Percentiles rank a stretch among this genome's conserved stretches.
Conservation (phyloP, 202 grass and related monocot species). For the Digitaria exilis region DNA sequence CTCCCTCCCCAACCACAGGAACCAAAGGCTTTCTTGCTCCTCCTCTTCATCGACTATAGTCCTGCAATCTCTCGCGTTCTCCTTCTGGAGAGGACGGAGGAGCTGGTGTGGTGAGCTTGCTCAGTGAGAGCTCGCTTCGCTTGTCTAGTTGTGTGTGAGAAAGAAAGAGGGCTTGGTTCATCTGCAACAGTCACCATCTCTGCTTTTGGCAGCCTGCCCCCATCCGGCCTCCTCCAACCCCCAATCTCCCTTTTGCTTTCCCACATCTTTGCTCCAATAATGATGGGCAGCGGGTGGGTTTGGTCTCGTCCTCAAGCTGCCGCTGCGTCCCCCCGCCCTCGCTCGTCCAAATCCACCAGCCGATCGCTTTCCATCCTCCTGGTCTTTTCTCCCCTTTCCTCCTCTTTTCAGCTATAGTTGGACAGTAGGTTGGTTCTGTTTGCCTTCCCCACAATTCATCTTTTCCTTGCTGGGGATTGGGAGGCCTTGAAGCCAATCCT, state of each 20-base stretch:
- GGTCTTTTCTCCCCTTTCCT: background rate
- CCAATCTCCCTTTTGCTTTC: conserved; percentile 43
- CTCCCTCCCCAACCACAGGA: background rate
- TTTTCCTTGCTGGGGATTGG: conserved; percentile 59
- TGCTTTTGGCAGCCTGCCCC: conserved; percentile 33
- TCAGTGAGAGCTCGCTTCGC: too few species aligned
- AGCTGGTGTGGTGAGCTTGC: background rate
- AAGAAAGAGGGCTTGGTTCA: conserved; percentile 3
- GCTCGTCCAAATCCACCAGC: conserved; percentile 47
- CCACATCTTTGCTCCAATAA: conserved; percentile 48
- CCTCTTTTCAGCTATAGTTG: conserved; percentile 43
- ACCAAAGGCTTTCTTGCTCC: background rate
- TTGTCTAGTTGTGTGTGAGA: background rate
- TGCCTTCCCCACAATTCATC: background rate
- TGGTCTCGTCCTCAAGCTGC: conserved; percentile 48
- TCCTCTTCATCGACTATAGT: background rate
- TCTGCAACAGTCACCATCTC: conserved; percentile 50
- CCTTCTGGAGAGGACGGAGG: background rate
- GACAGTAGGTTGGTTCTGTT: conserved; percentile 30
- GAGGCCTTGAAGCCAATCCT: conserved; percentile 39
- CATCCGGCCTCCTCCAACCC: conserved; percentile 11
- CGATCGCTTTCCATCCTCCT: conserved; percentile 23
- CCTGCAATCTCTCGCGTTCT: too few species aligned
- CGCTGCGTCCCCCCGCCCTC: conserved; percentile 26
- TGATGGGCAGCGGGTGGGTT: conserved; percentile 45